Base-by-base conservation (phyloP, 306 rosid genomes). In the Prunus dulcis region DNA sequence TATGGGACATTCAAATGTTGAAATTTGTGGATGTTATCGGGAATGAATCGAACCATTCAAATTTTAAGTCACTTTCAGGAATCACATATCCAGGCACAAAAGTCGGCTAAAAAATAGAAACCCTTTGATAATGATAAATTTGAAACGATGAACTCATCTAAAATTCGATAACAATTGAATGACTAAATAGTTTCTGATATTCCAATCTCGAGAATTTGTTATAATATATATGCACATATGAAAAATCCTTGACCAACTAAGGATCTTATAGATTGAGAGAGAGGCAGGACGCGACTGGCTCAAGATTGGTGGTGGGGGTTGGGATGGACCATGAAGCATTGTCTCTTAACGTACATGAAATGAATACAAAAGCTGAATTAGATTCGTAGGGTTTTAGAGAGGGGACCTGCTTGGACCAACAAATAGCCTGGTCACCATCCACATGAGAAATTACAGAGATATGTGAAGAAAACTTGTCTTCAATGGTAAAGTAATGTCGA, bases 361-460 rank as follows among this genome's bases (percentile, higher is more conserved):
- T 64, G 23, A 56, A 57, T 34, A 71, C 80, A 66, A 83, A 73
- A 66, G 30, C 45, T 78, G 64, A 78, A 73, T 73, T 71, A 57
- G 53, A 82, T 76, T 65, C 52, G 55, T 64, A 64, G 73, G 85
- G 80, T 67, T 82, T 78, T 73, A 20, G 22, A 14, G 19, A 71
- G 76, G 63, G 51, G 61, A 61, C 62, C 67, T 34, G 49, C 58
- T 72, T 81, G 84, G 87, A 84, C 90, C 82, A 83, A 76, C 76
- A 85, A 46, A 78, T 27, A 82, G 78, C 71, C 77, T 78, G 83
- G 74, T 75, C 76, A 73, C 73, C 57, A 12, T 50, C 77, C 83
- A 79, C 69, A 84, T 76, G 61, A 75, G 70, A 85, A 83, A 75
- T 79, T 66, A 84, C 82, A 78, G 20, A 82, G 83, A 81, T 61